phyloP scores from a whole-genome alignment of 169 alveolate genomes.

The Babesia microti region DNA sequence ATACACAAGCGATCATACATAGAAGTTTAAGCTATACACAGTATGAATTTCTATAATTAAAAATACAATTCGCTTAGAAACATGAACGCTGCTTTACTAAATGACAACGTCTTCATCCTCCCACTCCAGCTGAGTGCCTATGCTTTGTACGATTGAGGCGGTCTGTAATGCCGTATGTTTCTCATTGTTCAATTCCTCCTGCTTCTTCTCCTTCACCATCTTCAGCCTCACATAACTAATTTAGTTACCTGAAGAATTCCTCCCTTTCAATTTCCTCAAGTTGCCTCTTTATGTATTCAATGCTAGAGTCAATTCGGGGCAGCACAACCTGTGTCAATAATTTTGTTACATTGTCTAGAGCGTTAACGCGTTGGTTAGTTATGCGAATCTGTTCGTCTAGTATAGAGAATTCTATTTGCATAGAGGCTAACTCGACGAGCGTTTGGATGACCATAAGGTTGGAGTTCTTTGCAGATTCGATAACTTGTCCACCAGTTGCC shows the following conservation, averaged over 20 bases:
- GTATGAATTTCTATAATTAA: no score
- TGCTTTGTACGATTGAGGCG: no score
- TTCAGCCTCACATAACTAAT: slow-evolving; percentile 10
- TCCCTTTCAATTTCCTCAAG: slow-evolving; percentile 90
- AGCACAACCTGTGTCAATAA: slow-evolving; percentile 66
- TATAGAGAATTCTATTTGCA: slow-evolving; percentile 83
- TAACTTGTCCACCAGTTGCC: slow-evolving; percentile 71
- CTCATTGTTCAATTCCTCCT: slow-evolving; percentile 41
- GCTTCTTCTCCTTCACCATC: slow-evolving; percentile 43
- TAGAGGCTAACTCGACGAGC: slow-evolving; percentile 82
- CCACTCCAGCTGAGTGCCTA: no score
- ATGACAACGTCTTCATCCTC: no score
- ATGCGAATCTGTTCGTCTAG: slow-evolving; percentile 89
- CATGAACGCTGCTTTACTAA: no score
- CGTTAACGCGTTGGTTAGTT: slow-evolving; percentile 92
- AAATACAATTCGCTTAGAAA: no score
- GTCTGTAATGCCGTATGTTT: slow-evolving; percentile 3
- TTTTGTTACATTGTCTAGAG: slow-evolving; percentile 74
- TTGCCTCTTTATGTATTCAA: slow-evolving; percentile 83
- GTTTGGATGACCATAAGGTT: slow-evolving; percentile 61
- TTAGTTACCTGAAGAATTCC: slow-evolving; percentile 79
- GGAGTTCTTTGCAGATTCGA: slow-evolving; percentile 63
- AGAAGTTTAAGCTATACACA: no score
- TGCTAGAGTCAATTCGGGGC: slow-evolving; percentile 78
- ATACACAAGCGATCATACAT: no score